Conservation (phyloP, 352 stramenopile genomes). For the Phytophthora aleatoria region DNA sequence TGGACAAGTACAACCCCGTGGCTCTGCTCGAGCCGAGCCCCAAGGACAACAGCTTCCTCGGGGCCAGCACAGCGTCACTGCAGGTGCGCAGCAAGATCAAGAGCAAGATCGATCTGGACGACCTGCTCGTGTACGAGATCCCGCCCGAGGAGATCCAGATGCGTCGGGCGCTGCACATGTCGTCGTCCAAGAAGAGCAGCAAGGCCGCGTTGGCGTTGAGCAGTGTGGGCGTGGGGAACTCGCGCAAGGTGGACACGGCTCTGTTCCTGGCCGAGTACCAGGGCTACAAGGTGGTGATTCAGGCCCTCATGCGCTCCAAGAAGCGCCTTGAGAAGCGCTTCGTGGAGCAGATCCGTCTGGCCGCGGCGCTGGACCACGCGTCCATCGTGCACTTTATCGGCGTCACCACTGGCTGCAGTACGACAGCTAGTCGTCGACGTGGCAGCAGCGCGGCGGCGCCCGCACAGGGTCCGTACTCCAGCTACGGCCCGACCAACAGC, state of each 20-base stretch:
- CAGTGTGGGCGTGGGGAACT: slow-evolving; percentile 25
- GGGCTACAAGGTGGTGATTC: slow-evolving; percentile 69
- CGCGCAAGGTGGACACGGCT: slow-evolving; percentile 29
- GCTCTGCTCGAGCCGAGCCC: slow-evolving; percentile 68
- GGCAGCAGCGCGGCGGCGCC: slow-evolving; percentile 27
- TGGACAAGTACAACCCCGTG: slow-evolving; percentile 54
- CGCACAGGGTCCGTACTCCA: slow-evolving; percentile 10
- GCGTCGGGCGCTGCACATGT: slow-evolving; percentile 40
- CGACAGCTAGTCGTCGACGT: slow-evolving; percentile 33
- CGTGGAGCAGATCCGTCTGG: slow-evolving; percentile 71
- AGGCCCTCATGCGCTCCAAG: slow-evolving; percentile 60
- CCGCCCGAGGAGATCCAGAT: slow-evolving; percentile 69
- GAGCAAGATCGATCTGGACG: slow-evolving; percentile 60
- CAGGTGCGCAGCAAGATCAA: slow-evolving; percentile 46
- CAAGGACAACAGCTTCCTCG: slow-evolving; percentile 26
- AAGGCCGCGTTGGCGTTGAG: slow-evolving; percentile 38
- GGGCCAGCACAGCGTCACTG: slow-evolving; percentile 36
- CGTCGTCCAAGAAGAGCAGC: slow-evolving; percentile 30
- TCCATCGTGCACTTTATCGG: slow-evolving; percentile 84
- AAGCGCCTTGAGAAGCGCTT: slow-evolving; percentile 61
- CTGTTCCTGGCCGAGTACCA: slow-evolving; percentile 74
- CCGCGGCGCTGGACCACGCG: slow-evolving; percentile 60
- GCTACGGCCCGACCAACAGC: slow-evolving; percentile 30
- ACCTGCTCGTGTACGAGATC: slow-evolving; percentile 80
- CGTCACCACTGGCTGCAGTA: slow-evolving; percentile 62